A percentile compares a stretch with the other conserved stretches of the same genome.
These are phyloP conservation scores for Syncephalastrum racemosum DNA, from an alignment of 371 early-diverging fungal species.

Conservation along the genomic window DNA sequence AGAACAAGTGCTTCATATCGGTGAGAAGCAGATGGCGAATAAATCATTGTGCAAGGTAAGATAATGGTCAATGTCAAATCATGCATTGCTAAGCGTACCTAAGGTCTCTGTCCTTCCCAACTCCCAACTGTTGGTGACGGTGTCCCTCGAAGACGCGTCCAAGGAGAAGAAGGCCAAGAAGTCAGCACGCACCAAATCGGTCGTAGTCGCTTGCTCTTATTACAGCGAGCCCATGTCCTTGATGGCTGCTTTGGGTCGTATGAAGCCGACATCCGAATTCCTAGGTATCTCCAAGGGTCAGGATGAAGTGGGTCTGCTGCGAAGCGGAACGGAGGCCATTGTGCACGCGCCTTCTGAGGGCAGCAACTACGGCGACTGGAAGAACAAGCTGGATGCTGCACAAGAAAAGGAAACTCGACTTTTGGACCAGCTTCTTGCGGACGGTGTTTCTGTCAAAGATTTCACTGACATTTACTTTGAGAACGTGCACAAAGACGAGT, in stretches of 20 bases:
- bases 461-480: constrained; percentile 37
- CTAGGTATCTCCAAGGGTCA: constrained; percentile 32
- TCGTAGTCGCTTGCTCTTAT: constrained; percentile 57
- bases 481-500: constrained; percentile 4
- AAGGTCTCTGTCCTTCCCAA: constrained; percentile 41
- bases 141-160: constrained; percentile 24
- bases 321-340: constrained; percentile 37
- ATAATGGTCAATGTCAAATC: not conserved
- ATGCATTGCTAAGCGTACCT: constrained; percentile 5
- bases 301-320: constrained; percentile 30
- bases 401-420: constrained; percentile 28
- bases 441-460: constrained; percentile 19
- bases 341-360: not conserved
- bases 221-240: constrained; percentile 68
- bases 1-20: constrained; percentile 31
- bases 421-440: constrained; percentile 19
- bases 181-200: constrained; percentile 49
- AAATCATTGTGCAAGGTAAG: constrained; percentile 36
- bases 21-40: constrained; percentile 23
- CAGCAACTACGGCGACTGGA: constrained; percentile 29
- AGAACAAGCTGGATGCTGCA: constrained; percentile 17
- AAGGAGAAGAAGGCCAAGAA: constrained; percentile 30
- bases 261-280: constrained; percentile 54
- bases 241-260: constrained; percentile 65
- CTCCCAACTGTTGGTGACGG: constrained; percentile 40